phyloP scores from a whole-genome alignment of 139 green algal genomes.

The Medakamo hakoo region DNA sequence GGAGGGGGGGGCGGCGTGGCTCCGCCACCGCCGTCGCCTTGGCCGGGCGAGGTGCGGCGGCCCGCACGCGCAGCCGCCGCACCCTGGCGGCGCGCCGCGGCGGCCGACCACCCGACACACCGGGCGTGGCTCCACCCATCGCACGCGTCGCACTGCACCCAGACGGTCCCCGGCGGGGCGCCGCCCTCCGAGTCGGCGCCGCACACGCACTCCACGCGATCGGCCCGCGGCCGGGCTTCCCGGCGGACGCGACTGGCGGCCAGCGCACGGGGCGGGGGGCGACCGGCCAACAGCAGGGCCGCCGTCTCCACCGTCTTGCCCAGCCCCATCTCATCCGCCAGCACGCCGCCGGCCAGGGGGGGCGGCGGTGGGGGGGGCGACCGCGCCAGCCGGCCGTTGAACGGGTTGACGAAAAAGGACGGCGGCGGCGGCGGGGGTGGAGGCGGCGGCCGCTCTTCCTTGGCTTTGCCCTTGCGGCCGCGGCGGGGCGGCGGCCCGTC shows the following conservation, averaged over 20 bases:
- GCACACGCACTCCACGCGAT: conserved; percentile 15
- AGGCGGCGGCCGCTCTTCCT: not conserved
- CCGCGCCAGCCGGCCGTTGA: conserved; percentile 12
- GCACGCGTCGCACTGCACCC: conserved; percentile 48
- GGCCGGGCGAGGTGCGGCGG: too few species aligned
- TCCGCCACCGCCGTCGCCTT: conserved; percentile 14
- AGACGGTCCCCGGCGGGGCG: conserved; percentile 8
- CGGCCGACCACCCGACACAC: conserved; percentile 28
- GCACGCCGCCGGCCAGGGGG: conserved; percentile 26
- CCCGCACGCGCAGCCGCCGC: conserved; percentile 22
- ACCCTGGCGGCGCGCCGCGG: not conserved
- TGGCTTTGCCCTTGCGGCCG: not conserved
- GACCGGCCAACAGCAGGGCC: conserved; percentile 49
- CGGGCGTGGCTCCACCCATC: conserved; percentile 45
- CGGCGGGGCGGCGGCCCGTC: too few species aligned
- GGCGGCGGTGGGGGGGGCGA: conserved; percentile 7
- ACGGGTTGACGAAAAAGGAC: conserved; percentile 34
- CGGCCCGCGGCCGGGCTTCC: not conserved
- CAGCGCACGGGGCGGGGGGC: not conserved
- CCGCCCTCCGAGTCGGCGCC: conserved; percentile 26
- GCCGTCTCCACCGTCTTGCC: conserved; percentile 92
- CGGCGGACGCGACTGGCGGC: too few species aligned
- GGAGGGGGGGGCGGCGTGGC: too few species aligned
- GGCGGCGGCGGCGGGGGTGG: not conserved
- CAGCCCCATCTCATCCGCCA: conserved; percentile 38